phyloP scores from a whole-genome alignment of 345 rosid species.

The Zanthoxylum bungeanum region DNA sequence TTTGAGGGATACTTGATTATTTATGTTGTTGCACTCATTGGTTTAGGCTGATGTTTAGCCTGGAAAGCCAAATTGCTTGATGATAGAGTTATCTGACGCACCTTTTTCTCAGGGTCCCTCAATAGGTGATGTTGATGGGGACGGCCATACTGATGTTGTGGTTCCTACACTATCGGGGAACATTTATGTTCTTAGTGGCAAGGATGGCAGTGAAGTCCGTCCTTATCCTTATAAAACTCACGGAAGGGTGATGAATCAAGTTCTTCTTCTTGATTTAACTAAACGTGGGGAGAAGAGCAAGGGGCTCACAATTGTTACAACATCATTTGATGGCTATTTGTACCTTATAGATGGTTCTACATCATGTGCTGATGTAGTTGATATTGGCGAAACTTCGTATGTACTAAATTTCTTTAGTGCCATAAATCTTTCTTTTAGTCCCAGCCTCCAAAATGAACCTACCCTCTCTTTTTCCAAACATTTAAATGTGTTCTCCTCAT shows the following conservation, averaged over 20 bases:
- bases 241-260: constrained; percentile 98
- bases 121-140: constrained; percentile 95
- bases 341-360: constrained; percentile 98
- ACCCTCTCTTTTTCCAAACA: not conserved
- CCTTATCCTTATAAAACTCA: constrained; percentile 98
- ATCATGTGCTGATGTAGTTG: constrained; percentile 95
- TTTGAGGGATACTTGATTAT: not conserved
- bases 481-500: constrained; percentile 13
- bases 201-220: constrained; percentile 81
- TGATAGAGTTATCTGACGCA: constrained; percentile 15
- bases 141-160: constrained; percentile 91
- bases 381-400: constrained; percentile 99
- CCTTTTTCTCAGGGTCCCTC: constrained; percentile 68
- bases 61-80: constrained; percentile 7
- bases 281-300: constrained; percentile 70
- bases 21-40: not conserved
- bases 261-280: constrained; percentile 90
- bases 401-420: constrained; percentile 25
- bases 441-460: not conserved
- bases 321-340: constrained; percentile 95
- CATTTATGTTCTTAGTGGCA: constrained; percentile 88
- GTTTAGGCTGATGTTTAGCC: not conserved
- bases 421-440: not conserved
- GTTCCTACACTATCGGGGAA: constrained; percentile 93
- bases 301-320: constrained; percentile 89